These are phyloP conservation scores for Niebla homalea DNA, from an alignment of 495 filamentous ascomycete genomes.

Conservation along the genomic window DNA sequence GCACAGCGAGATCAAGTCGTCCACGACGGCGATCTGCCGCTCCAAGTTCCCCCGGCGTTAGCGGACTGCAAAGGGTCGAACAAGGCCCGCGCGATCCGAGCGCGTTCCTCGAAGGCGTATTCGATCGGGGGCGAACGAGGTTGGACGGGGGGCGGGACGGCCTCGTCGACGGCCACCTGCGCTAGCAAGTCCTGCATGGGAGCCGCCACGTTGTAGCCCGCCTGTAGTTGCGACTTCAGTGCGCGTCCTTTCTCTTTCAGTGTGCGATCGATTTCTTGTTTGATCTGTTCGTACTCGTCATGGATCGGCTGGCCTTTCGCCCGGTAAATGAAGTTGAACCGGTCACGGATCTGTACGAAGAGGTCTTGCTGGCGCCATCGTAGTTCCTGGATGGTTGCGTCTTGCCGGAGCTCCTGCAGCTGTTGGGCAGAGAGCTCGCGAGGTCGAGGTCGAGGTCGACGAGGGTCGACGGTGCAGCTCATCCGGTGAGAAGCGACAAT, in stretches of 20 bases:
- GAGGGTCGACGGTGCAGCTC: neutral
- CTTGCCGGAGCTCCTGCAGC: neutral
- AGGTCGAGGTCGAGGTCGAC: neutral
- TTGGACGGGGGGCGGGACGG: neutral
- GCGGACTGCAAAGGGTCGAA: no score
- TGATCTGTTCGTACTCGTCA: conserved; percentile 4
- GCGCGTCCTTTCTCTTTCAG: conserved; percentile 2
- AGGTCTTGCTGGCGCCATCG: neutral
- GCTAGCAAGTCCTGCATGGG: neutral
- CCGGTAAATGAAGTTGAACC: conserved; percentile 7
- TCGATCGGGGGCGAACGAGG: neutral
- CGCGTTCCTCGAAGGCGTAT: neutral
- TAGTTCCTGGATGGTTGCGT: conserved; percentile 7
- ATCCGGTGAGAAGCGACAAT: conserved; percentile 9
- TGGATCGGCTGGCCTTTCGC: conserved; percentile 6
- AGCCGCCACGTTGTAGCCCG: conserved; percentile 4
- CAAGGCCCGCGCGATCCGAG: neutral
- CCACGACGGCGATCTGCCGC: no score
- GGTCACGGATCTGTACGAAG: neutral
- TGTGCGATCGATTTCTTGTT: neutral
- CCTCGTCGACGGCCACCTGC: neutral
- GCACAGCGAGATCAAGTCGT: no score
- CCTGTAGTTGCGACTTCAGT: conserved; percentile 1
- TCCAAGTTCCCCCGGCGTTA: no score
- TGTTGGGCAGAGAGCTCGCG: conserved; percentile 3